Base-by-base conservation (phyloP, 2,329 filamentous ascomycete species). In the Camillea tinctor region DNA sequence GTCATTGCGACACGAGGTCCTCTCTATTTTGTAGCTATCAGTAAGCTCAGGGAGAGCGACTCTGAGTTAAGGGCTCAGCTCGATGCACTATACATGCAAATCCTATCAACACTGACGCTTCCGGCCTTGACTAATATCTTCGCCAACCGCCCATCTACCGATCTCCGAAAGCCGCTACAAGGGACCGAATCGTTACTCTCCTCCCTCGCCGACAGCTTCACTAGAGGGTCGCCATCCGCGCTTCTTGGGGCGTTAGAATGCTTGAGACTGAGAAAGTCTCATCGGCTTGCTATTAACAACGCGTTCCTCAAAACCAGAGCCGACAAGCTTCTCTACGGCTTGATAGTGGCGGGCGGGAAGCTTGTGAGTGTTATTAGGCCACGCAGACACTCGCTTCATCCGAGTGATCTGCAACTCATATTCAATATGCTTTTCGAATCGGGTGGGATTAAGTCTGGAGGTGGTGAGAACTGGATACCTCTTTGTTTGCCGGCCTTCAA, bases 361-460 rank as follows among this genome's bases (percentile, higher is more conserved):
- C 88, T 99, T 5, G 95, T 99, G 65, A 97, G 93, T 72, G 96
- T 99, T 44, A 90, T 98, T 59, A 84, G 95, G 44, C 96, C 96
- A 5, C 93, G 96, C 68, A 92, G 95, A 60, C 95, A 99, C 75
- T 97, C 93, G 0, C 82, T 99, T 2, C 96, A 99, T 69, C 95
- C 96, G 0, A 94, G 93, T 64, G 95, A 99, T 73, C 82, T 99
- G 22, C 94, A 97, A 71, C 84, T 99, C 52, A 93, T 99, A 62
- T 99, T 99, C 82, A 98, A 98, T 72, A 99, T 99, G 96, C 86
- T 99, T 1, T 99, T 99, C 70, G 93, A 96, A 77, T 95, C 94
- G 1, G 92, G 92, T 54, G 90, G 92, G 50, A 90, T 99, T 72
- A 94, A 95, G 73, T 90, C 92, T 20, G 93, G 91, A 5, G 93